These are phyloP conservation scores for Monosporascus ibericus DNA, from an alignment of 2,329 filamentous ascomycete species.

Conservation along the genomic window DNA sequence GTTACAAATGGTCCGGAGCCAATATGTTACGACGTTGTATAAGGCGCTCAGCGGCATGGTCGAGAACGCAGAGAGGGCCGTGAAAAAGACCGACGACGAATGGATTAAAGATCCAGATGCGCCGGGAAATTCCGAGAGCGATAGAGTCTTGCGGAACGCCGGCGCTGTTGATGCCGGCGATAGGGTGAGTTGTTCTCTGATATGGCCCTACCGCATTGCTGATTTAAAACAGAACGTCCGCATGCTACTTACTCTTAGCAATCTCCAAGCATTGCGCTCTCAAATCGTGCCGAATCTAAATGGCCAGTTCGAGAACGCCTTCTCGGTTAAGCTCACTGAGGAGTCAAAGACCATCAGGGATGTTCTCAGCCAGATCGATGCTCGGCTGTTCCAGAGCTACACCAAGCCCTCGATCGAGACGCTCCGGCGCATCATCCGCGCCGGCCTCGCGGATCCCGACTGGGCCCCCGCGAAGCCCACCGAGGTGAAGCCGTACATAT, in stretches of 20 bases:
- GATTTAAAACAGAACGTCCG: constrained; percentile 64
- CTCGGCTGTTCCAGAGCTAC: constrained; percentile 86
- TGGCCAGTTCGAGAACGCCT: constrained; percentile 85
- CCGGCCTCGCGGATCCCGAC: constrained; percentile 62
- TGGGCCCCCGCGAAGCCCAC: constrained; percentile 70
- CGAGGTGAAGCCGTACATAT: constrained; percentile 82
- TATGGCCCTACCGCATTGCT: constrained; percentile 7
- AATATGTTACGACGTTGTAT: constrained; percentile 91
- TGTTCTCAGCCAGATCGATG: constrained; percentile 84
- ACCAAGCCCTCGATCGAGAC: constrained; percentile 68
- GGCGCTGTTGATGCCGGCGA: constrained; percentile 49
- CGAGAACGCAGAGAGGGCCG: constrained; percentile 80
- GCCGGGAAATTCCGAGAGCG: constrained; percentile 25
- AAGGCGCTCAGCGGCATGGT: constrained; percentile 94
- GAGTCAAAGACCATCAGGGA: constrained; percentile 89
- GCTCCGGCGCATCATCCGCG: constrained; percentile 63
- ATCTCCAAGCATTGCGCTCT: constrained; percentile 75
- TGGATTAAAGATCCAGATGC: constrained; percentile 47
- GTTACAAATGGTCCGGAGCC: constrained; percentile 81
- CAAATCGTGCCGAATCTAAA: constrained; percentile 85
- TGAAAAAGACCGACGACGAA: constrained; percentile 58
- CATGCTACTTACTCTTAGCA: constrained; percentile 89
- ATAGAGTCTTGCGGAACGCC: constrained; percentile 30
- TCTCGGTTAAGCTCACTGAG: constrained; percentile 89
- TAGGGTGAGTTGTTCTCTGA: constrained; percentile 36